A percentile compares a stretch with the other conserved stretches of the same genome.
phyloP scores from a whole-genome alignment of 345 rosid species.

The Ricinus communis region DNA sequence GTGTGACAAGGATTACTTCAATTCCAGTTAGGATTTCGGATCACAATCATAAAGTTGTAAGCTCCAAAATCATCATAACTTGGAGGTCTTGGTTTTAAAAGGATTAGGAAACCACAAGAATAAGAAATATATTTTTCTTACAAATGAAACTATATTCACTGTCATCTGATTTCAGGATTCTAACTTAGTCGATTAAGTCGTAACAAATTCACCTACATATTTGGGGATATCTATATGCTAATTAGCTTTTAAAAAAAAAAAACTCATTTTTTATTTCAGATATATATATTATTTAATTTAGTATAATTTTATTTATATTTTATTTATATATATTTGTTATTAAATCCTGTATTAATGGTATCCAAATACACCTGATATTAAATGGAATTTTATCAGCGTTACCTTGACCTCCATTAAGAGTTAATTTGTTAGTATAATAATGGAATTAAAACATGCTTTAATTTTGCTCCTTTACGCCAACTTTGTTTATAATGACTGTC shows the following conservation, averaged over 20 bases:
- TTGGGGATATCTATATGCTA: neutral
- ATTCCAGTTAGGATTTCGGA: too few relatives aligned
- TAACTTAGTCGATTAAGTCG: neutral
- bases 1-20: too few relatives aligned
- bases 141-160: too few relatives aligned
- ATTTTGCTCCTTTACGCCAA: neutral
- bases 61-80: too few relatives aligned
- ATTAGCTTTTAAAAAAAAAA: too few relatives aligned
- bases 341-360: neutral
- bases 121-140: too few relatives aligned
- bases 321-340: neutral
- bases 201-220: neutral
- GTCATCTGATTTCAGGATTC: neutral
- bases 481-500: neutral
- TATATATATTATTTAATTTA: too few relatives aligned
- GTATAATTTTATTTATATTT: too few relatives aligned
- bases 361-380: neutral
- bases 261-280: too few relatives aligned
- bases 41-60: too few relatives aligned
- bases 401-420: neutral
- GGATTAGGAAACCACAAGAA: too few relatives aligned
- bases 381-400: constrained; percentile 11
- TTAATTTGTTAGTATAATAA: constrained; percentile 2
- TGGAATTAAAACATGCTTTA: constrained; percentile 12
- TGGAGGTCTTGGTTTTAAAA: too few relatives aligned